A percentile compares a stretch with the other conserved stretches of the same genome.
phyloP scores from a whole-genome alignment of 1,284 basidiomycete genomes.

The Ustilago trichophora region DNA sequence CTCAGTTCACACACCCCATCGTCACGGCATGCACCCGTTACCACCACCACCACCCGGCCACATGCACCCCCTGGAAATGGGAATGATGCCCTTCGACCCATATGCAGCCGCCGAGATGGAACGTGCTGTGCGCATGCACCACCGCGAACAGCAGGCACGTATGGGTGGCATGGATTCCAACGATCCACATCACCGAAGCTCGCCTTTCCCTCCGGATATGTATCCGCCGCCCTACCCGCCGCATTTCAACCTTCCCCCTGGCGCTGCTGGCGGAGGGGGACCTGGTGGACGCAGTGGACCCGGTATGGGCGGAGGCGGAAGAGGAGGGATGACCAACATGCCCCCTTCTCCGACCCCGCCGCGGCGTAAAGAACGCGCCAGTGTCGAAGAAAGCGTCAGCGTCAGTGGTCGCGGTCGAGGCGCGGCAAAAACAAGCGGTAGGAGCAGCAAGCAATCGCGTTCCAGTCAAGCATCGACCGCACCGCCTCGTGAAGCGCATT shows the following conservation, averaged over 20 bases:
- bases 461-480: constrained; percentile 14
- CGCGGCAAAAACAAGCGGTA: constrained; percentile 10
- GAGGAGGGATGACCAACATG: constrained; percentile 5
- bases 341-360: constrained; percentile 37
- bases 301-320: constrained; percentile 1
- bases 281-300: too few relatives aligned
- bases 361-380: constrained; percentile 27
- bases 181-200: constrained; percentile 37
- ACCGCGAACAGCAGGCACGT: constrained; percentile 39
- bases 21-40: constrained; percentile 28
- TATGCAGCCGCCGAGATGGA: constrained; percentile 48
- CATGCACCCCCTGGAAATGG: constrained; percentile 33
- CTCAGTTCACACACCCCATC: constrained; percentile 22
- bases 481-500: too few relatives aligned
- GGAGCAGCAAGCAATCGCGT: constrained; percentile 26
- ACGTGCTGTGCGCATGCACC: constrained; percentile 42
- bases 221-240: constrained; percentile 37
- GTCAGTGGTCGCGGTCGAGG: constrained; percentile 23
- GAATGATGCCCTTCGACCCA: constrained; percentile 39
- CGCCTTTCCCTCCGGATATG: constrained; percentile 45
- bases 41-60: constrained; percentile 36
- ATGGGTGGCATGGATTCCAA: constrained; percentile 34
- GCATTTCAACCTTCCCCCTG: constrained; percentile 27
- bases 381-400: constrained; percentile 18
- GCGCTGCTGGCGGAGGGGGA: too few relatives aligned